A percentile compares a stretch with the other conserved stretches of the same genome.
Conservation (phyloP, 345 rosid species). For the Hibiscus mutabilis region DNA sequence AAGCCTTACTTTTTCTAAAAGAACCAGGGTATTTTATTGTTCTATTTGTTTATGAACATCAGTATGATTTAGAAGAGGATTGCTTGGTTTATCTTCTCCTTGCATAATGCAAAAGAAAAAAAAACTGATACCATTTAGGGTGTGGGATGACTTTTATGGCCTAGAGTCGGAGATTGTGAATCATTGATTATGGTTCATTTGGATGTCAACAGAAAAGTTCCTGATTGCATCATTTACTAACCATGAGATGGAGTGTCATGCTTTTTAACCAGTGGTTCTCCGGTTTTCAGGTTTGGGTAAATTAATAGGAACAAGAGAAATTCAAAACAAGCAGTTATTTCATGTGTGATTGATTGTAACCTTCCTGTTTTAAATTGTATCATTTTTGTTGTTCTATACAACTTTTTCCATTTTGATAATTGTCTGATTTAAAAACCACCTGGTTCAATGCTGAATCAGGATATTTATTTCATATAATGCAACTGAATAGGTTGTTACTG, state of each 20-base stretch:
- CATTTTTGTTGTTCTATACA: neutral
- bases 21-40: neutral
- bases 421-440: neutral
- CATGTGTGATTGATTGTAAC: neutral
- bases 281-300: neutral
- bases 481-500: neutral
- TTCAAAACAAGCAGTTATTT: neutral
- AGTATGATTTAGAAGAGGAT: neutral
- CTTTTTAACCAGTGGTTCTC: neutral
- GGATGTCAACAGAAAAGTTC: no score
- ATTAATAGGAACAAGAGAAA: conserved; percentile 1
- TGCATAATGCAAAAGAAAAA: neutral
- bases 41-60: neutral
- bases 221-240: no score
- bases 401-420: neutral
- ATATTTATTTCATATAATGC: neutral
- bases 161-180: no score
- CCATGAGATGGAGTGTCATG: neutral
- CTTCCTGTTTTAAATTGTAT: neutral
- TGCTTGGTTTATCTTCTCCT: conserved; percentile 1
- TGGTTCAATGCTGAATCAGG: neutral
- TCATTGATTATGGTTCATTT: no score
- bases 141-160: neutral
- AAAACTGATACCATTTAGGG: neutral
- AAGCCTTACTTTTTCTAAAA: neutral